phyloP scores from a whole-genome alignment of 305 asterid species.

The Stenogyne calaminthoides region DNA sequence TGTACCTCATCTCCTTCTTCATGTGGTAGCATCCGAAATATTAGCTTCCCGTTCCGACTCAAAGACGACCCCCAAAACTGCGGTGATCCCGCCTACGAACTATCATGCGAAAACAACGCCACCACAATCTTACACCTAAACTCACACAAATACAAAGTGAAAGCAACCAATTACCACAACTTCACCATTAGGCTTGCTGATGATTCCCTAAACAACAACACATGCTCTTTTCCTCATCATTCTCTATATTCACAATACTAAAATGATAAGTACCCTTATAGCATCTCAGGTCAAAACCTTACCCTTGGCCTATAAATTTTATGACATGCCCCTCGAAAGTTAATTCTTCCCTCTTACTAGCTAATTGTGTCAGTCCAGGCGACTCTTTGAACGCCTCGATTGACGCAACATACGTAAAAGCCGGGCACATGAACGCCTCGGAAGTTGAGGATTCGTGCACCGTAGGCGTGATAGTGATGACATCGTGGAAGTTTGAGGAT shows the following conservation, averaged over 20 bases:
- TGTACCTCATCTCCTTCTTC: slow-evolving; percentile 6
- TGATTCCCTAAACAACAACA: neutral
- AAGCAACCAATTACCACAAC: slow-evolving; percentile 26
- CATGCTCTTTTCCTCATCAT: slow-evolving; percentile 22
- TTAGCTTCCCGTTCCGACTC: slow-evolving; percentile 33
- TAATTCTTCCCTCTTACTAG: neutral
- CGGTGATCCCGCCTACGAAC: neutral
- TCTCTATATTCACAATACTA: neutral
- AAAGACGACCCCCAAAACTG: slow-evolving; percentile 17
- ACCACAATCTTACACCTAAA: neutral
- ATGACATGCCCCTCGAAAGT: neutral
- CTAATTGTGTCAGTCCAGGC: no score
- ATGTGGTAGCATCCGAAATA: slow-evolving; percentile 27
- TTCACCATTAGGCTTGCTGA: slow-evolving; percentile 21
- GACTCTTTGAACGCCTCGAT: no score
- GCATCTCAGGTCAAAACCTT: neutral
- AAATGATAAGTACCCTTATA: neutral
- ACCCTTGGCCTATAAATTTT: neutral
- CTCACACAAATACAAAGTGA: slow-evolving; percentile 20
- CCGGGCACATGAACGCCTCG: no score
- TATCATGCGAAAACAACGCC: slow-evolving; percentile 35
- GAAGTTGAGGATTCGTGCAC: no score
- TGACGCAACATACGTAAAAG: no score
- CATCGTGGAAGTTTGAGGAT: no score
- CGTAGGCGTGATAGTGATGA: no score